Base-by-base conservation (phyloP, 1,284 basidiomycete genomes). In the Heimioporus retisporus region DNA sequence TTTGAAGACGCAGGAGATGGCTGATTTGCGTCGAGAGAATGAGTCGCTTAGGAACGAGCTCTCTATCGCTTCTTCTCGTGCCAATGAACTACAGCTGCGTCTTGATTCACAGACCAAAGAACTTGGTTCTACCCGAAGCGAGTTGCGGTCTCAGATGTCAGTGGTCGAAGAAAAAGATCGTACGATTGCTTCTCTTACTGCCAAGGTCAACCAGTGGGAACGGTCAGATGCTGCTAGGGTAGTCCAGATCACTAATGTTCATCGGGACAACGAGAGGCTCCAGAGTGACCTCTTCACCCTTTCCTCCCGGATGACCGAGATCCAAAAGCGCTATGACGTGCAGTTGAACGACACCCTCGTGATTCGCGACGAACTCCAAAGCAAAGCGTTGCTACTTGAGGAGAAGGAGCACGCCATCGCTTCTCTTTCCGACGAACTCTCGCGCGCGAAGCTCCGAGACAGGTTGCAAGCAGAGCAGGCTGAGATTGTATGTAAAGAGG, bases 291-390 rank as follows among this genome's bases (percentile, higher is more conserved):
- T 69, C 2, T n/a, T 23, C 2, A 10, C 48, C 6, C 16, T 31
- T 18, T 51, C 54, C 16, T 48, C 68, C 4, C 68, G 44, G n/a
- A 48, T 7, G 14, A 10, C 44, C 28, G 40, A 55, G 3, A 51
- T 70, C 3, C 55, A 59, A 60, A 31, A 46, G n/a, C 63, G 51
- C 19, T 70, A 28, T 16, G 59, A 72, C 3, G 42, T 4, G 35
- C 71, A 68, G n/a, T 63, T 59, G 4, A 46, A 48, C 6, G 65
- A 61, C 6, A 40, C 70, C 3, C 15, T n/a, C 16, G 63, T 71
- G 19, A n/a, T 61, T 51, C 64, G 59, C 14, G 8, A 21, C 4
- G 54, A 70, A 21, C 54, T 70, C 15, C 59, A 70, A 18, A n/a
- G 3, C 3, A 56, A 50, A 15, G 25, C 7, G 6, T 57, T 44